Evolutionary conservation across 768 basidiomycete species (phyloP).

Genomic region (Daedaleopsis sinensis): DNA sequence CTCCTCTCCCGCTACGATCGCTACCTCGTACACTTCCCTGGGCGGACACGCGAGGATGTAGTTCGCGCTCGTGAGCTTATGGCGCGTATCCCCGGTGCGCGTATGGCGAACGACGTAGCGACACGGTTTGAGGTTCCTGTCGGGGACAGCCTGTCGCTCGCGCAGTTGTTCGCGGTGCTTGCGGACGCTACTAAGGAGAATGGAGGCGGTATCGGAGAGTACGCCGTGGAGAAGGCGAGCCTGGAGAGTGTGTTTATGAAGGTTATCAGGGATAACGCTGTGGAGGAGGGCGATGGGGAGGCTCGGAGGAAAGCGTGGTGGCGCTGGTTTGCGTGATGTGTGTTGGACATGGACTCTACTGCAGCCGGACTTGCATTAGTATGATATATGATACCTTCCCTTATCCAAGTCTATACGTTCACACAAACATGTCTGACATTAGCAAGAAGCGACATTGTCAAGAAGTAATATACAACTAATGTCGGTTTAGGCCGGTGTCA

Average conservation of each 20-base stretch:
- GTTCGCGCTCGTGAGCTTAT: constrained; percentile 60
- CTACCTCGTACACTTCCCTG: constrained; percentile 81
- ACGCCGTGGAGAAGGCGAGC: constrained; percentile 66
- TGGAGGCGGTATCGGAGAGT: neutral
- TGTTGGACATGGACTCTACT: neutral
- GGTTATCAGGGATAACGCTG: constrained; percentile 66
- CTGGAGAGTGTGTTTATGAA: constrained; percentile 78
- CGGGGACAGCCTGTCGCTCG: constrained; percentile 1
- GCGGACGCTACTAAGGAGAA: neutral
- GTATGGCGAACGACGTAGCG: constrained; percentile 72
- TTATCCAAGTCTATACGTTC: too few relatives aligned
- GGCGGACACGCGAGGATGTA: constrained; percentile 63
- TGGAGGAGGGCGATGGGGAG: constrained; percentile 48
- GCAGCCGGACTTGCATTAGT: too few relatives aligned
- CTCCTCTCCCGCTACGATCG: constrained; percentile 69
- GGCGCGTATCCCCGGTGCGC: constrained; percentile 61
- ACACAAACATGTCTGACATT: too few relatives aligned
- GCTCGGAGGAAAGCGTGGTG: constrained; percentile 16
- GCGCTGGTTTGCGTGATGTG: constrained; percentile 7
- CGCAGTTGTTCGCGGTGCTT: neutral
- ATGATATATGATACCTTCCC: too few relatives aligned
- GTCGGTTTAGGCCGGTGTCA: too few relatives aligned
- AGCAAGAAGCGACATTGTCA: too few relatives aligned
- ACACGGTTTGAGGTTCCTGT: constrained; percentile 78
- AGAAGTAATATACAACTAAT: too few relatives aligned